Base-by-base conservation (phyloP, 2,329 filamentous ascomycete genomes). In the Tolypocladium paradoxum region DNA sequence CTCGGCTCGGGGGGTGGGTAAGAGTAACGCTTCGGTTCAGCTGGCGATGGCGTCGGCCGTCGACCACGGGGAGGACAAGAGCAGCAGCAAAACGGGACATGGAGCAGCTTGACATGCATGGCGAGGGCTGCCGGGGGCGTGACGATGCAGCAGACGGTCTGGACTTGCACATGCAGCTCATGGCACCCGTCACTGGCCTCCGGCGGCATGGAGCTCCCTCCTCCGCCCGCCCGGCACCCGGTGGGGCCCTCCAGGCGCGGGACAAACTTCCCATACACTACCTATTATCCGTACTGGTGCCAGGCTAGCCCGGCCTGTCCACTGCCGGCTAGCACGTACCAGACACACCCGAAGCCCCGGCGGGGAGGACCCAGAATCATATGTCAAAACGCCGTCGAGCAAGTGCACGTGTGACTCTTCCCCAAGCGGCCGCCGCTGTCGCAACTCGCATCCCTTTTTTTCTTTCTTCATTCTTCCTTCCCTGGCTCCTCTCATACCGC, bases 351-450 rank as follows among this genome's bases (percentile, higher is more conserved):
- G 35, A n/a, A 2, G 40, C 40, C 38, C 38, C 40, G 40, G 43
- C 9, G 9, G 18, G 18, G 50, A 27, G 14, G 27, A 20, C 18
- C 43, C 43, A 37, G 36, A 55, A 53, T 55, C 54, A 55, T 53
- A 55, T 55, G 54, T 46, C 51, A 55, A 55, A 53, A 31, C 43
- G 27, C 31, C 43, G 43, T 29, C 18, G 22, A 22, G 40, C 4
- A 36, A 16, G 29, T 16, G 24, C 24, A 27, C 43, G 24, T n/a
- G 43, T 46, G 43, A 46, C 43, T 46, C 43, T 8, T 45, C 16
- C 24, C 14, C 8, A 37, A 35, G 4, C 7, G 18, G 18, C 18
- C 16, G 43, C 27, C 43, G 11, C 8, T 22, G 4, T 22, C 36
- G 36, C n/a, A 20, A n/a, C 36, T 38, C 8, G n/a, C 36, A 7